phyloP scores from a whole-genome alignment of 1,284 basidiomycete genomes.

The Malassezia sympodialis region DNA sequence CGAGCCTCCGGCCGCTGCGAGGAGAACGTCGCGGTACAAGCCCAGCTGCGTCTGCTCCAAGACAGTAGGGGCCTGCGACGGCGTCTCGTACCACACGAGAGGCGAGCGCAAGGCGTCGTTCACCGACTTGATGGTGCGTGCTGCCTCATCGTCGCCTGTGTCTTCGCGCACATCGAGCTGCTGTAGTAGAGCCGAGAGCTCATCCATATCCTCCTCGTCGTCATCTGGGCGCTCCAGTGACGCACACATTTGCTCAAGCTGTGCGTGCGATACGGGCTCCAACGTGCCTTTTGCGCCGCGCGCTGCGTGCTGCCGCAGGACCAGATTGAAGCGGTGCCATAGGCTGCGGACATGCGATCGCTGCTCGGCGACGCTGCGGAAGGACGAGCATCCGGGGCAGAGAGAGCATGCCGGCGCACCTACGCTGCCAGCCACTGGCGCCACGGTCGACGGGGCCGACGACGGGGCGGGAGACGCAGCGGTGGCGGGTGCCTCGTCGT shows the following conservation, averaged over 20 bases:
- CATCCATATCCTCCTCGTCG: conserved; percentile 26
- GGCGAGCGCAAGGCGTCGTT: conserved; percentile 55
- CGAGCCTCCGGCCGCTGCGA: conserved; percentile 35
- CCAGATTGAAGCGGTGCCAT: conserved; percentile 97
- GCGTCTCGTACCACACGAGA: conserved; percentile 75
- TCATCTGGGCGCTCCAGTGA: conserved; percentile 12
- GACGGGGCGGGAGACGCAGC: background rate
- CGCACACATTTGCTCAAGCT: conserved; percentile 27
- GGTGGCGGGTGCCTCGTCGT: background rate
- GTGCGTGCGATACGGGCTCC: conserved; percentile 18
- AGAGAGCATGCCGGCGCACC: conserved; percentile 29
- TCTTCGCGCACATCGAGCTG: conserved; percentile 21
- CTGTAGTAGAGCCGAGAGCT: conserved; percentile 27
- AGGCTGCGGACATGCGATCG: conserved; percentile 81
- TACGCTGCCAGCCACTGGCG: background rate
- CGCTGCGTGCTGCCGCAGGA: conserved; percentile 48
- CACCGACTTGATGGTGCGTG: conserved; percentile 37
- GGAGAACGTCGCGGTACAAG: conserved; percentile 68
- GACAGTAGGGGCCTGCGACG: conserved; percentile 50
- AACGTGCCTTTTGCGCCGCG: background rate
- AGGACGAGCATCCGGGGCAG: conserved; percentile 52
- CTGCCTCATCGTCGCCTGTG: conserved; percentile 34
- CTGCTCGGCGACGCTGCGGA: conserved; percentile 69
- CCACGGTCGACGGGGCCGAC: background rate
- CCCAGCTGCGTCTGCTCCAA: conserved; percentile 71